phyloP scores from a whole-genome alignment of 495 filamentous ascomycete genomes.

The Chaetomium tenue region DNA sequence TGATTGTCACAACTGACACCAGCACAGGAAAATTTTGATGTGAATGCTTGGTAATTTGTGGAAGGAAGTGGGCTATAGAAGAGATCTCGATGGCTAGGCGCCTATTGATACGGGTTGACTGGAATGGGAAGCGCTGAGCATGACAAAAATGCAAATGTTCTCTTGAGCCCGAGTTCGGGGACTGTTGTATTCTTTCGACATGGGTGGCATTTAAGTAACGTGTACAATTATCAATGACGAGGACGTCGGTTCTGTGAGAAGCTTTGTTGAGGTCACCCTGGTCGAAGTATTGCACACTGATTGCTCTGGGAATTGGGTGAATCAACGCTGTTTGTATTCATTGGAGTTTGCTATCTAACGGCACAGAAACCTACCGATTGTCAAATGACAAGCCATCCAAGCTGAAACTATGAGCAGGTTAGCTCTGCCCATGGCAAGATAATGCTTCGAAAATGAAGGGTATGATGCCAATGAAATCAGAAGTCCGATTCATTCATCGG shows the following conservation, averaged over 20 bases:
- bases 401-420: constrained; percentile 20
- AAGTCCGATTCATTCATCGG: constrained; percentile 62
- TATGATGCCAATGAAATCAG: constrained; percentile 43
- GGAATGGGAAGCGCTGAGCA: neutral
- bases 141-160: neutral
- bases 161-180: neutral
- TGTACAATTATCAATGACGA: constrained; percentile 9
- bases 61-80: neutral
- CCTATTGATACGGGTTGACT: neutral
- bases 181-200: neutral
- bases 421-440: constrained; percentile 18
- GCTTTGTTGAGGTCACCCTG: neutral
- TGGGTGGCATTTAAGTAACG: constrained; percentile 10
- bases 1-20: constrained; percentile 23
- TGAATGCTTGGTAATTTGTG: constrained; percentile 64
- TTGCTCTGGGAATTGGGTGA: neutral
- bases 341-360: neutral
- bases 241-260: neutral
- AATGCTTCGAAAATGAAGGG: constrained; percentile 9
- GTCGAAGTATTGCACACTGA: neutral
- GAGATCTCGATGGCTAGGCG: neutral
- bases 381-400: neutral
- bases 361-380: neutral
- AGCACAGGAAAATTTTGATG: constrained; percentile 72
- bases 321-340: neutral